phyloP scores from a whole-genome alignment of 106 monocot genomes.

The Dendrobium huoshanense region DNA sequence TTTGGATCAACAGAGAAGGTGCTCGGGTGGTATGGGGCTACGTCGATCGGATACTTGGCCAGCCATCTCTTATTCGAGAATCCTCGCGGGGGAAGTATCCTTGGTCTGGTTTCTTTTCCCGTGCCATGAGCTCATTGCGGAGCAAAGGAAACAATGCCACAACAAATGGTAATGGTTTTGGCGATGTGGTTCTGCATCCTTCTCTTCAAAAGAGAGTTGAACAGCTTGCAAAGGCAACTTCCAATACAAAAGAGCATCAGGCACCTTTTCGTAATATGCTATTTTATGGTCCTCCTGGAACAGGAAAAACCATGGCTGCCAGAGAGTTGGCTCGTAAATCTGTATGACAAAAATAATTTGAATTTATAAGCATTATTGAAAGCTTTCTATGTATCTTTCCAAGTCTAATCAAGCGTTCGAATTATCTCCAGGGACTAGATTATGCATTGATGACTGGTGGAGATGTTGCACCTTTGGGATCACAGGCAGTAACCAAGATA shows the following conservation, averaged over 20 bases:
- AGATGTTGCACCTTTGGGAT: slow-evolving; percentile 92
- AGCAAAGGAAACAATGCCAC: slow-evolving; percentile 19
- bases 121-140: slow-evolving; percentile 36
- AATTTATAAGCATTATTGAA: background rate
- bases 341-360: slow-evolving; percentile 25
- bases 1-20: slow-evolving; percentile 65
- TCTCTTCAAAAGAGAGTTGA: slow-evolving; percentile 84
- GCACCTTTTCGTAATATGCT: slow-evolving; percentile 98
- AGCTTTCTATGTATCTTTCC: background rate
- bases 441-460: slow-evolving; percentile 99
- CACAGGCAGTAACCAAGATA: slow-evolving; percentile 98
- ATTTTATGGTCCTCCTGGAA: slow-evolving; percentile 97
- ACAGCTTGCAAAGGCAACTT: slow-evolving; percentile 79
- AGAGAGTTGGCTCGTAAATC: slow-evolving; percentile 87
- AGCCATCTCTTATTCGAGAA: slow-evolving; percentile 92
- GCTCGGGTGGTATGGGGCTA: slow-evolving; percentile 96
- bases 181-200: slow-evolving; percentile 84
- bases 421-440: slow-evolving; percentile 60
- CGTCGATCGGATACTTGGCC: slow-evolving; percentile 88
- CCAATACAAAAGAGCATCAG: slow-evolving; percentile 92
- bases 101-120: slow-evolving; percentile 76
- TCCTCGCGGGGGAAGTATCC: slow-evolving; percentile 93
- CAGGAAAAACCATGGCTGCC: slow-evolving; percentile 96
- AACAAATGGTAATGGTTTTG: slow-evolving; percentile 64
- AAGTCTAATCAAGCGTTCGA: background rate